Conservation (phyloP, 1,284 basidiomycete genomes). For the Nidula niveotomentosa region DNA sequence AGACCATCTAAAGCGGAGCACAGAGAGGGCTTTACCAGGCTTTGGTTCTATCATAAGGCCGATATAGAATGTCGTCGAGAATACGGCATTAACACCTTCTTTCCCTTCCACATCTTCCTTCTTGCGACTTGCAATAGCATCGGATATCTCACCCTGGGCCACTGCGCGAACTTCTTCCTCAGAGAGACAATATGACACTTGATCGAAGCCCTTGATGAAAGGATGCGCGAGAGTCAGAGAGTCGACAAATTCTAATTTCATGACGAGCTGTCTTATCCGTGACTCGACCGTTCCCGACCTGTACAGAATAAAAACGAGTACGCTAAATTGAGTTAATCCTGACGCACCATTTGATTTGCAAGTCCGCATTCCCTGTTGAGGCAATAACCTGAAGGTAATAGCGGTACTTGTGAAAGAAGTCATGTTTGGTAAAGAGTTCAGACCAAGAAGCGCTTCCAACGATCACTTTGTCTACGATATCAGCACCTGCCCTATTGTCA, state of each 20-base stretch:
- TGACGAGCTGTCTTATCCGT: constrained; percentile 91
- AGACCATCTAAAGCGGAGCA: constrained; percentile 9
- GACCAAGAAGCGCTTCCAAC: constrained; percentile 87
- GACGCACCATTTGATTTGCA: constrained; percentile 90
- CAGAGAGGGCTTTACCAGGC: constrained; percentile 60
- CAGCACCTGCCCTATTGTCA: constrained; percentile 62
- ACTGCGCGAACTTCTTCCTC: constrained; percentile 90
- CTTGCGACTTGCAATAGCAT: constrained; percentile 70
- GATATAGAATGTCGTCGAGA: constrained; percentile 96
- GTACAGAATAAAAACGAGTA: constrained; percentile 8
- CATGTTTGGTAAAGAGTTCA: constrained; percentile 90
- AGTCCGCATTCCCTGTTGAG: constrained; percentile 79
- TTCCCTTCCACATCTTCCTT: constrained; percentile 81
- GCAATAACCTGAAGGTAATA: constrained; percentile 99
- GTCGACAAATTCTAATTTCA: constrained; percentile 97
- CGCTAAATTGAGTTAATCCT: background rate
- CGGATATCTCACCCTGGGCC: constrained; percentile 85
- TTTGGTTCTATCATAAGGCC: constrained; percentile 93
- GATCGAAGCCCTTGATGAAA: constrained; percentile 93
- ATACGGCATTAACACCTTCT: constrained; percentile 77
- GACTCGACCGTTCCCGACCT: constrained; percentile 98
- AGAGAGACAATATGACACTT: constrained; percentile 79
- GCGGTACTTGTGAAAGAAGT: constrained; percentile 97
- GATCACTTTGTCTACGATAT: constrained; percentile 92
- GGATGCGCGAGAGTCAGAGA: constrained; percentile 93